Evolutionary conservation across 805 yeast species (phyloP).

Genomic region (Saturnispora mendoncae): DNA sequence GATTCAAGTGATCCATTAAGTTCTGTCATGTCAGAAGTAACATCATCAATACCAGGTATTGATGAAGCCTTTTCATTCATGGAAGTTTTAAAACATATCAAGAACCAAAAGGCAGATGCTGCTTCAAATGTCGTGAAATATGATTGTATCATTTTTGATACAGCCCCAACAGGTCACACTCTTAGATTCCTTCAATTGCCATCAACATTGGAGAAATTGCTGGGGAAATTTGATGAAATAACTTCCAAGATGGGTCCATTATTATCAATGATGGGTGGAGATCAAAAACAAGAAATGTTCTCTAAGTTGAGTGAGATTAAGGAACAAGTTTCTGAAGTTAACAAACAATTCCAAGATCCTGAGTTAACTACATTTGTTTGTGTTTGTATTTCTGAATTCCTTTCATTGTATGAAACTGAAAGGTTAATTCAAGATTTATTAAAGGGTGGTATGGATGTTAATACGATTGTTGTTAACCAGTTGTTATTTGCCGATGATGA

Average conservation of each 20-base stretch:
- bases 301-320: slow-evolving; percentile 74
- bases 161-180: slow-evolving; percentile 99
- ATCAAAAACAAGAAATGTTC: slow-evolving; percentile 59
- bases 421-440: slow-evolving; percentile 95
- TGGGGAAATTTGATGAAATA: slow-evolving; percentile 80
- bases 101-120: slow-evolving; percentile 43
- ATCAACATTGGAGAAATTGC: slow-evolving; percentile 76
- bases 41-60: slow-evolving; percentile 94
- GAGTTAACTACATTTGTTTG: slow-evolving; percentile 92
- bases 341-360: slow-evolving; percentile 91
- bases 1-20: slow-evolving; percentile 58
- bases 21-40: slow-evolving; percentile 78
- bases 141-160: slow-evolving; percentile 90
- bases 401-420: slow-evolving; percentile 94
- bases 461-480: slow-evolving; percentile 93
- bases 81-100: slow-evolving; percentile 96
- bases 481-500: slow-evolving; percentile 77
- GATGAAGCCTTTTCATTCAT: slow-evolving; percentile 97
- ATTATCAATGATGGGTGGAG: slow-evolving; percentile 69
- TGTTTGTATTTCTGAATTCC: slow-evolving; percentile 95
- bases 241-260: slow-evolving; percentile 86
- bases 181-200: slow-evolving; percentile 92
- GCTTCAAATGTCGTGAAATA: slow-evolving; percentile 35
- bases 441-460: slow-evolving; percentile 92
- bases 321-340: slow-evolving; percentile 75